Base-by-base conservation (phyloP, 2,329 filamentous ascomycete species). In the Dothideomycetes sp. region DNA sequence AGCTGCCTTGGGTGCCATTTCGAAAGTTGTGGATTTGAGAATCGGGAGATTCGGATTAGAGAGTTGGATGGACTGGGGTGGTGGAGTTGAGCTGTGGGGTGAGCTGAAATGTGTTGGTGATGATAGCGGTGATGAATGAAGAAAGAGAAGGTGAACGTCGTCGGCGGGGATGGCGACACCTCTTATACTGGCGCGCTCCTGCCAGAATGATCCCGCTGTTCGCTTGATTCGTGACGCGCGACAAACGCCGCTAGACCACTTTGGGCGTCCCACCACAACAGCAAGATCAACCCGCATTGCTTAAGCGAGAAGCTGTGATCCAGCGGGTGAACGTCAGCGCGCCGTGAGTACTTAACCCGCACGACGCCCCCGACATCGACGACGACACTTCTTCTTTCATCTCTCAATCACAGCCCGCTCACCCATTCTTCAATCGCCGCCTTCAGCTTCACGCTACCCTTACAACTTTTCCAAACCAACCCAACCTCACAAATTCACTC, bases 1-100 rank as follows among this genome's bases (percentile, higher is more conserved):
- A 63, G 89, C 89, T 62, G 84, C 81, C 77, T 96, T 96, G 64
- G 91, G 89, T 73, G 91, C 78, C 91, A 96, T 96, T 83, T 81
- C 80, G 64, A 58, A 54, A 59, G 50, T 45, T 62, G 42, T 41
- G 44, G 48, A 45, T 41, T 45, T 43, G 44, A 43, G 42, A 34
- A 40, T 53, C 43, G 44, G 41, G 45, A 53, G 49, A 56, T 50
- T 54, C 41, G 37, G 47, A 12, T 27, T 46, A 46, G 46, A 49
- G 44, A 36, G 44, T 53, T 46, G 42, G 43, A 43, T 54, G 49
- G 36, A 36, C 27, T 41, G 33, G 39, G 47, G 37, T 49, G 49
- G 49, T 47, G 53, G 52, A 49, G 51, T 53, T 55, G 55, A 56
- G 53, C 53, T 56, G 50, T 50, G 37, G 24, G 38, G 30, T 36